These are phyloP conservation scores for Setaria viridis DNA, from an alignment of 202 grass and related monocot genomes.

Conservation along the genomic window DNA sequence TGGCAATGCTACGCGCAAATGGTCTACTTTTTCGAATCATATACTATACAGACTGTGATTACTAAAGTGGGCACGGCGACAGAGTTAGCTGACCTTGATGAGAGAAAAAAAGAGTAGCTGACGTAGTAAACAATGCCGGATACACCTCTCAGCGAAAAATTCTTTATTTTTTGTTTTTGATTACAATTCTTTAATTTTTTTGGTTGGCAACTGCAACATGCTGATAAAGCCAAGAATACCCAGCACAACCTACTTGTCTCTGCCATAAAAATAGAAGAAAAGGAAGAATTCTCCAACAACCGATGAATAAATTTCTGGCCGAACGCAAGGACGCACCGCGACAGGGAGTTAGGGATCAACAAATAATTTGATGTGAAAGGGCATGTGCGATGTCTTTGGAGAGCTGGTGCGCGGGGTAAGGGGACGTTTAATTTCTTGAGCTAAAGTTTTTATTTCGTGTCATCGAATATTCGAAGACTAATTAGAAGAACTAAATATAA, in stretches of 20 bases:
- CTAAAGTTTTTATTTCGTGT: too few species aligned
- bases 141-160: not conserved
- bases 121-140: not conserved
- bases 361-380: too few species aligned
- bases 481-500: too few species aligned
- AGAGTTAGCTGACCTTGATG: not conserved
- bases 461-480: too few species aligned
- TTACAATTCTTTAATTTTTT: not conserved
- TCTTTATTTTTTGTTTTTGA: not conserved
- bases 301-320: too few species aligned
- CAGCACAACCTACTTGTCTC: not conserved
- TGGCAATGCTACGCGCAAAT: slow-evolving; percentile 22
- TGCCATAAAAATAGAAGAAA: not conserved
- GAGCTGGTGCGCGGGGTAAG: too few species aligned
- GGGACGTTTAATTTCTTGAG: too few species aligned
- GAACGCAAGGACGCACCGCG: too few species aligned
- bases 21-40: not conserved
- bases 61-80: not conserved
- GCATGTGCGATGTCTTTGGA: too few species aligned
- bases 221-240: not conserved
- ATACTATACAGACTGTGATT: not conserved
- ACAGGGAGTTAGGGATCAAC: too few species aligned
- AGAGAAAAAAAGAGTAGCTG: not conserved
- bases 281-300: not conserved
- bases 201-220: not conserved